These are phyloP conservation scores for Aspergillus leporis DNA, from an alignment of 495 filamentous ascomycete genomes.

Conservation along the genomic window DNA sequence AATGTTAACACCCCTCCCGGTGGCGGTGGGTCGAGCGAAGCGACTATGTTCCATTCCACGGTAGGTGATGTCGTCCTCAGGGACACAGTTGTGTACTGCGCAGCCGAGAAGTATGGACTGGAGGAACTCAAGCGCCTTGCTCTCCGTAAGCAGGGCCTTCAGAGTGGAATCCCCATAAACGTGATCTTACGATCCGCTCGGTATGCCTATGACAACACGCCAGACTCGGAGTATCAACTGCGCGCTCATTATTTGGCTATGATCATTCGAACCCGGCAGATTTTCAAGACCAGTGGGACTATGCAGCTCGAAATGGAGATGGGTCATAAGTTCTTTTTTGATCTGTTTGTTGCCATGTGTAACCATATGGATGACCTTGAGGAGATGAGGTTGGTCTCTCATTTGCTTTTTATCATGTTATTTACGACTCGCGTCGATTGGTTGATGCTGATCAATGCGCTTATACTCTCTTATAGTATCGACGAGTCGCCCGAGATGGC, in stretches of 20 bases:
- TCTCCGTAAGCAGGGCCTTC: constrained; percentile 89
- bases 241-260: constrained; percentile 93
- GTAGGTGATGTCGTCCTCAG: constrained; percentile 72
- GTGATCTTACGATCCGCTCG: constrained; percentile 87
- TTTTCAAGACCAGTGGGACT: constrained; percentile 92
- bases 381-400: constrained; percentile 49
- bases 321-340: constrained; percentile 90
- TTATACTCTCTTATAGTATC: not conserved
- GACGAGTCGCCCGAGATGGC: not conserved
- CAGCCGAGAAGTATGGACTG: constrained; percentile 80
- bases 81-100: constrained; percentile 91
- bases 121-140: constrained; percentile 84
- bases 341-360: constrained; percentile 96
- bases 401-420: constrained; percentile 6
- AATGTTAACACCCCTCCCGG: constrained; percentile 44
- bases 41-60: constrained; percentile 70
- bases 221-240: constrained; percentile 82
- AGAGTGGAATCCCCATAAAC: constrained; percentile 78
- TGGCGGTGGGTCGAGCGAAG: constrained; percentile 66
- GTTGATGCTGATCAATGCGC: not conserved
- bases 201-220: constrained; percentile 92
- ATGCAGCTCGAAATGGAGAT: constrained; percentile 98
- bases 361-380: constrained; percentile 92
- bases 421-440: not conserved
- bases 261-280: constrained; percentile 90